phyloP scores from a whole-genome alignment of 176 grass and related monocot species.

The Olyra latifolia region DNA sequence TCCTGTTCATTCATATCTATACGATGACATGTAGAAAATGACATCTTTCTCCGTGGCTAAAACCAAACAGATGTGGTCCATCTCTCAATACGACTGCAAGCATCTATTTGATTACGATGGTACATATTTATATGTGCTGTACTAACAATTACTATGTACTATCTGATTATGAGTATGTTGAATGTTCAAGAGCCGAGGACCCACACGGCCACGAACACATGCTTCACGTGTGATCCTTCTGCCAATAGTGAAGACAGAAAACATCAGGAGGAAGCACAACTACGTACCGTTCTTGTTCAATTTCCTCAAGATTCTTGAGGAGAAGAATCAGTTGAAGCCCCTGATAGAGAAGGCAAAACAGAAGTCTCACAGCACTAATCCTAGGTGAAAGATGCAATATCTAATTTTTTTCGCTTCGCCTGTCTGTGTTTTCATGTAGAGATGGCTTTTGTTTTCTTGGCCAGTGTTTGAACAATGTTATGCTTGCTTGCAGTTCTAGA shows the following conservation, averaged over 20 bases:
- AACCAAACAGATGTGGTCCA: no score
- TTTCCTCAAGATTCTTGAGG: conserved; percentile 91
- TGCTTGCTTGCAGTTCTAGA: conserved; percentile 15
- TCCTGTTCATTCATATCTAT: no score
- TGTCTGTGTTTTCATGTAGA: conserved; percentile 35
- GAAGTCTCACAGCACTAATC: conserved; percentile 44
- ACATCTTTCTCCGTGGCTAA: no score
- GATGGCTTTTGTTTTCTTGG: conserved; percentile 28
- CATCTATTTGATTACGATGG: no score
- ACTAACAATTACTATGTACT: no score
- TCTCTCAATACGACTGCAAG: no score
- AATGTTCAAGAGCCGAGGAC: no score
- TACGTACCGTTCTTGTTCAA: conserved; percentile 94
- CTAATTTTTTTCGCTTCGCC: neutral
- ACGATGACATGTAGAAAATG: no score
- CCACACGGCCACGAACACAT: no score
- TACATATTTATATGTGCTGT: no score
- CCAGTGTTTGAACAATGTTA: conserved; percentile 10
- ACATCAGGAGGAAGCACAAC: conserved; percentile 96
- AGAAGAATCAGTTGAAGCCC: conserved; percentile 85
- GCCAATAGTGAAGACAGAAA: conserved; percentile 93
- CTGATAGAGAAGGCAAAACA: conserved; percentile 89
- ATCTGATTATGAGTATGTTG: no score
- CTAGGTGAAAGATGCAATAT: conserved; percentile 30
- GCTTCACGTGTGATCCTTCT: no score